These are phyloP conservation scores for Sugiyamaella novakii DNA, from an alignment of 1,139 yeast species.

Conservation along the genomic window DNA sequence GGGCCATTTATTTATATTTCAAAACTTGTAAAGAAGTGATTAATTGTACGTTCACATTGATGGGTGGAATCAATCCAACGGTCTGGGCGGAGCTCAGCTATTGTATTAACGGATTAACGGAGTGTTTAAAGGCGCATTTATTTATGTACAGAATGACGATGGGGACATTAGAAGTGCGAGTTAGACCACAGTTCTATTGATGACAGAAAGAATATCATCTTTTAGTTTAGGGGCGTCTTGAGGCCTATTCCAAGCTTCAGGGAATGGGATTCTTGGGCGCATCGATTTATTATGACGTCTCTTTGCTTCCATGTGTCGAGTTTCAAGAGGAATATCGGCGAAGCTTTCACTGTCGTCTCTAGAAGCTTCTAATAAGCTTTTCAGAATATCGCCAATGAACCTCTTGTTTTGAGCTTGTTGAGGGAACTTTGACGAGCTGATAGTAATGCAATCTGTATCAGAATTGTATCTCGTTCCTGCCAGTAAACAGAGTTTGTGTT, in stretches of 20 bases:
- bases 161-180: no score
- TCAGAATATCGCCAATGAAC: conserved; percentile 64
- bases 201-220: conserved; percentile 30
- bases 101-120: no score
- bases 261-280: conserved; percentile 53
- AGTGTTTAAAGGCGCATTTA: no score
- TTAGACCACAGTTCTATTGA: conserved; percentile 10
- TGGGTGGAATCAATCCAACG: no score
- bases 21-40: no score
- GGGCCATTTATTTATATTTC: no score
- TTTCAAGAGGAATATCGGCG: conserved; percentile 79
- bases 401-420: conserved; percentile 88
- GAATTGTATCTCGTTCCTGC: conserved; percentile 79
- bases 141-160: conserved; percentile 12
- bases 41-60: no score
- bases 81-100: no score
- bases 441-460: conserved; percentile 57
- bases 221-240: conserved; percentile 35
- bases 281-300: conserved; percentile 42
- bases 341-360: conserved; percentile 65
- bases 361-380: conserved; percentile 63
- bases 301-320: conserved; percentile 61
- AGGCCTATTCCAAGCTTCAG: conserved; percentile 85
- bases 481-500: conserved; percentile 75
- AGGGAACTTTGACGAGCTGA: conserved; percentile 63